Base-by-base conservation (phyloP, 306 rosid genomes). In the Purshia tridentata region DNA sequence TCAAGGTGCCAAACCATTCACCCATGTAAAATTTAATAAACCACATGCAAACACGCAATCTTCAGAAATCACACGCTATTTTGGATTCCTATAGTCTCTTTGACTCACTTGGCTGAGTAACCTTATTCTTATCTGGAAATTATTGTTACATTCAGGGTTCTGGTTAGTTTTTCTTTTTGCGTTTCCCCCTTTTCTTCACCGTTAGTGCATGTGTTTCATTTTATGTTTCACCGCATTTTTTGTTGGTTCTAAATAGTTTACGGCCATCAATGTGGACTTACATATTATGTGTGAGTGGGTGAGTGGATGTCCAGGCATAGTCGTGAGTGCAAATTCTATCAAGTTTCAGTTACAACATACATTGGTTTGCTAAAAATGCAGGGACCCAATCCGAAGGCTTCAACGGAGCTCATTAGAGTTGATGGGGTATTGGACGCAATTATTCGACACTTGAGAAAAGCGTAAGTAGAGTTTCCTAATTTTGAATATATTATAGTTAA, bases 351-450 rank as follows among this genome's bases (percentile, higher is more conserved):
- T 66, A 39, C 73, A 46, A 65, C 77, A 61, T 71, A 62, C 78
- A 60, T 64, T 47, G 45, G 79, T 68, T 20, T 82, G 45, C 73
- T 81, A 83, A 81, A 44, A 52, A 42, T 78, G 77, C 77, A 91
- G 99, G 99, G 99, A 72, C 96, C 93, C 41, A 90, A 90, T 82
- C 87, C 96, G 29, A 90, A 88, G 82, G 96, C 97, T 79, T 89
- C 97, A 41, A 77, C 84, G 5, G 96, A 88, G 69, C 96, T 95
- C 78, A 75, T 91, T 72, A 84, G 76, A 77, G 80, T 89, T 80
- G 99, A 94, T 77, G 98, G 99, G 62, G 84, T 87, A 60, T 81
- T 88, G 87, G 97, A 87, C 67, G 91, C 97, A 57, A 82, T 95
- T 72, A 70, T 84, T 74, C 92, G 93, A 16, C 98, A 91, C 81